phyloP scores from a whole-genome alignment of 345 rosid species.

The Arabidopsis thaliana region TAIR10.1 NC_003076.8:15247001-15247500 shows the following conservation, averaged over 20 bases:
- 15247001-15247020: background rate
- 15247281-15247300: background rate
- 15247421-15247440: too few species aligned
- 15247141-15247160: conserved; percentile 38
- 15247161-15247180: conserved; percentile 45
- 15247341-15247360: too few species aligned
- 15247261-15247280: conserved; percentile 28
- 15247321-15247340: background rate
- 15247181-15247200: conserved; percentile 44
- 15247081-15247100: conserved; percentile 30
- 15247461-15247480: too few species aligned
- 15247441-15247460: too few species aligned
- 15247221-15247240: conserved; percentile 45
- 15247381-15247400: too few species aligned
- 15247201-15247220: conserved; percentile 15
- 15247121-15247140: background rate
- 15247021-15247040: background rate
- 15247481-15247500: too few species aligned
- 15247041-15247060: background rate
- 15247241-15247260: conserved; percentile 1
- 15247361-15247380: too few species aligned
- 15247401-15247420: too few species aligned
- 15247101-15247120: conserved; percentile 31
- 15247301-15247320: background rate
- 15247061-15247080: conserved; percentile 17